phyloP scores from a whole-genome alignment of 306 rosid species.

The Macrotyloma uniflorum region DNA sequence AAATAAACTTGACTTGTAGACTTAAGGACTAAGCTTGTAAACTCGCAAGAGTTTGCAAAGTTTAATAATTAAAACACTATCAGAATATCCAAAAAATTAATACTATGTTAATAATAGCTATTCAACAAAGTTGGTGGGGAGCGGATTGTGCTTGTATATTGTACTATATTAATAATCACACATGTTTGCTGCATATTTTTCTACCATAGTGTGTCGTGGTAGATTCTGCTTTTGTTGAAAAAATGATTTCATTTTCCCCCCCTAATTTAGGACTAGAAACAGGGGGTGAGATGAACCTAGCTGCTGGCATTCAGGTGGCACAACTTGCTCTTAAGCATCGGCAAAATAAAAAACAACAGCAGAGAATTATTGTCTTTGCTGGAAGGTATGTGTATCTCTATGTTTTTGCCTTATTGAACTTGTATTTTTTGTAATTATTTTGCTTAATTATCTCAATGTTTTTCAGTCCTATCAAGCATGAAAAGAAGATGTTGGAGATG shows the following conservation, averaged over 20 bases:
- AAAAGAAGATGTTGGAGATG: conserved; percentile 78
- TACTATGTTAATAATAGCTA: neutral
- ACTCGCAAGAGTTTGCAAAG: neutral
- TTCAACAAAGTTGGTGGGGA: neutral
- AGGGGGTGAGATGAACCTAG: conserved; percentile 95
- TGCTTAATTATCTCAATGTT: conserved; percentile 30
- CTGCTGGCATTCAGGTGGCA: conserved; percentile 96
- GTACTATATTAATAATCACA: neutral
- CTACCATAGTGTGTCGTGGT: conserved; percentile 11
- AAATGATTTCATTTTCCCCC: neutral
- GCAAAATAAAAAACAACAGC: conserved; percentile 97
- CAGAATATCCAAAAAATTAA: neutral
- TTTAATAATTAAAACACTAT: neutral
- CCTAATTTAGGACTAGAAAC: conserved; percentile 72
- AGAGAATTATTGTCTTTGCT: conserved; percentile 87
- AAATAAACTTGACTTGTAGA: neutral
- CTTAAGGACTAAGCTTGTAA: neutral
- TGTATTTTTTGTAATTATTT: conserved; percentile 18
- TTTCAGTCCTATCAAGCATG: conserved; percentile 77
- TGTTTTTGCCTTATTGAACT: conserved; percentile 4
- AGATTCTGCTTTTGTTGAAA: conserved; percentile 11
- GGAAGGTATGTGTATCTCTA: conserved; percentile 72
- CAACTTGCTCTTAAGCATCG: conserved; percentile 98
- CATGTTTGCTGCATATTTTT: conserved; percentile 9
- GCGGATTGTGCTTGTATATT: neutral